Base-by-base conservation (phyloP, 257 asterid species). In the Linaria vulgaris region DNA sequence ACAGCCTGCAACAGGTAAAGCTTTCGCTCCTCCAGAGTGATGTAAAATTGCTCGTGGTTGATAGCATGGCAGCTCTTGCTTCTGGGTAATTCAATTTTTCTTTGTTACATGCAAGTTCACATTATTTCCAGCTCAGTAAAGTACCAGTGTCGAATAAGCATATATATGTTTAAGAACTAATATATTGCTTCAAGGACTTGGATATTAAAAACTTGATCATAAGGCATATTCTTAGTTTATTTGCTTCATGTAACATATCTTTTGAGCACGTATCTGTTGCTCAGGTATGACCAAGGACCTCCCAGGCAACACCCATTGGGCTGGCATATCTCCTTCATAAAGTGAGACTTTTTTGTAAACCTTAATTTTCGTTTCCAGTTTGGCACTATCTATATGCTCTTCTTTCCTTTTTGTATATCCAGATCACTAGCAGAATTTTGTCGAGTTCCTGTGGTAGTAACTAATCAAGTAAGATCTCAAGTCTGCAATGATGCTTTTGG, bases 21-120 rank as follows among this genome's bases (percentile, higher is more conserved):
- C 80, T 78, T 63, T 79, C 85, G 34, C 82, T 90, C 43, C 81
- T 90, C 65, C 90, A 87, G 63, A 69, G 70, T 37, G 70, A 79
- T 39, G 90, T 87, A 63, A 90, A 87, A 75, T 75, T 90, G 81
- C 80, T 90, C 47, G 74, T 90, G 67, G 76, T 90, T 49, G 95
- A 90, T 79, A 90, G 95, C 85, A 79, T 87, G 89, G 82, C 97
- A 73, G 97, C 97, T 68, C 87, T 87, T 69, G 75, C 80, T 70
- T 72, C 88, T 31, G 87, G 91, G 97, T 90, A 64, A 79, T 70
- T 69, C 73, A 49, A 57, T 23, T 71, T 65, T 55, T 62, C 69
- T 57, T 52, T 61, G 10, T 70, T 63, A 44, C 61, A 56, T 27
- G 52, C 38, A 4, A 48, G 56, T 61, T 45, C 31, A 23, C 37